Evolutionary conservation across 2,329 filamentous ascomycete genomes (phyloP).

Genomic region (Didymella sp.): DNA sequence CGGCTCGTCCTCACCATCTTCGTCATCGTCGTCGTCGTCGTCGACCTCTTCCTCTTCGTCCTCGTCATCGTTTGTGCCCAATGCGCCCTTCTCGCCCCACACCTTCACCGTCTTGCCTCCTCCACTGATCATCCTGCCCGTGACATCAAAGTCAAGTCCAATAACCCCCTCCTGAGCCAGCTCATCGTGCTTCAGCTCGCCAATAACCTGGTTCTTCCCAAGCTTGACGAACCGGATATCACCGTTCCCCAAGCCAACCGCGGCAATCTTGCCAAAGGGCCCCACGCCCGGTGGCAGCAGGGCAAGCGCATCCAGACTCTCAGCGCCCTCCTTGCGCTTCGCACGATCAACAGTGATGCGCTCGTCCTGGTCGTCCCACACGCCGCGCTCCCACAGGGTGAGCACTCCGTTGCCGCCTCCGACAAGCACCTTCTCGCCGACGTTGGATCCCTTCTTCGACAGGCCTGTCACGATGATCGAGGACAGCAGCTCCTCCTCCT

Average conservation of each 20-base stretch:
- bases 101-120: slow-evolving; percentile 88
- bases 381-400: slow-evolving; percentile 91
- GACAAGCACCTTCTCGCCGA: slow-evolving; percentile 77
- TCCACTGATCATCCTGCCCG: slow-evolving; percentile 85
- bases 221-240: slow-evolving; percentile 78
- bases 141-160: slow-evolving; percentile 81
- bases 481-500: slow-evolving; percentile 91
- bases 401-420: slow-evolving; percentile 81
- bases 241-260: slow-evolving; percentile 83
- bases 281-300: slow-evolving; percentile 74
- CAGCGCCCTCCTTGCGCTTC: slow-evolving; percentile 67
- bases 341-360: slow-evolving; percentile 75
- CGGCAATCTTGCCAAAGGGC: slow-evolving; percentile 72
- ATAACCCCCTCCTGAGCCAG: slow-evolving; percentile 76
- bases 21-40: slow-evolving; percentile 47
- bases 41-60: slow-evolving; percentile 60
- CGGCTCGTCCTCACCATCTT: slow-evolving; percentile 41
- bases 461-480: slow-evolving; percentile 79
- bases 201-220: slow-evolving; percentile 73
- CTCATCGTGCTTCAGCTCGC: slow-evolving; percentile 78
- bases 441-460: slow-evolving; percentile 70
- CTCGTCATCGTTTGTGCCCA: slow-evolving; percentile 58
- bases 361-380: slow-evolving; percentile 95
- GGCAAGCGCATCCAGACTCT: slow-evolving; percentile 81
- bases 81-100: slow-evolving; percentile 75